These are phyloP conservation scores for Entomortierella parvispora DNA, from an alignment of 192 early-diverging fungal species.

Conservation along the genomic window DNA sequence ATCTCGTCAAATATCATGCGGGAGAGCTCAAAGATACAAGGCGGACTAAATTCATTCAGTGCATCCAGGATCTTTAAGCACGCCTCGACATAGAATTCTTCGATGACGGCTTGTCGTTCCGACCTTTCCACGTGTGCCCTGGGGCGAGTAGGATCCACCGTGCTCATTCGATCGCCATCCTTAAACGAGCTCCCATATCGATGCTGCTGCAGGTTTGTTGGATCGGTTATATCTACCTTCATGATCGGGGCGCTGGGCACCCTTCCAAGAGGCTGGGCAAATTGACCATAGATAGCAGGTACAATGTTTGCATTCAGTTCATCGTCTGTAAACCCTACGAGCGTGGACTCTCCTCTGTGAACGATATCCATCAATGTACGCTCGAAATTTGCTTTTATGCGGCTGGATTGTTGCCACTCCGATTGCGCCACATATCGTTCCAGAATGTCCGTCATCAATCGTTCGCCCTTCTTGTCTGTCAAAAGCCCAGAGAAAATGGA, in stretches of 20 bases:
- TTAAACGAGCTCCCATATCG: not conserved
- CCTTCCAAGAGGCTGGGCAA: constrained; percentile 19
- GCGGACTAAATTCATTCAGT: constrained; percentile 49
- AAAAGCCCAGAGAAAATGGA: constrained; percentile 40
- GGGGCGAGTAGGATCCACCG: not conserved
- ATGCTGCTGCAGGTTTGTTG: not conserved
- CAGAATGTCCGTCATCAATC: constrained; percentile 51
- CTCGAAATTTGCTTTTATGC: constrained; percentile 39
- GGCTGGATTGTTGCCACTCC: constrained; percentile 39
- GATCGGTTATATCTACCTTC: constrained; percentile 2
- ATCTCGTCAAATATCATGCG: constrained; percentile 31
- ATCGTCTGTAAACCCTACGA: constrained; percentile 41
- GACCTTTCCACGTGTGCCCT: constrained; percentile 15
- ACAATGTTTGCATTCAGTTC: constrained; percentile 31
- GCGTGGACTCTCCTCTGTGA: constrained; percentile 24
- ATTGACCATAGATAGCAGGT: not conserved
- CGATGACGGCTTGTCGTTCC: constrained; percentile 29
- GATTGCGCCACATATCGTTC: constrained; percentile 49
- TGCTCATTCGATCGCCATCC: not conserved
- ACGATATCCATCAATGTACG: constrained; percentile 32
- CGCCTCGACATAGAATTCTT: constrained; percentile 44
- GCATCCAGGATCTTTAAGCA: constrained; percentile 48
- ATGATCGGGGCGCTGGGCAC: constrained; percentile 27
- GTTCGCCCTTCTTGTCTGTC: constrained; percentile 47
- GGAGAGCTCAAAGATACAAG: constrained; percentile 41